Base-by-base conservation (phyloP, 345 rosid genomes). In the Syzygium jambos region DNA sequence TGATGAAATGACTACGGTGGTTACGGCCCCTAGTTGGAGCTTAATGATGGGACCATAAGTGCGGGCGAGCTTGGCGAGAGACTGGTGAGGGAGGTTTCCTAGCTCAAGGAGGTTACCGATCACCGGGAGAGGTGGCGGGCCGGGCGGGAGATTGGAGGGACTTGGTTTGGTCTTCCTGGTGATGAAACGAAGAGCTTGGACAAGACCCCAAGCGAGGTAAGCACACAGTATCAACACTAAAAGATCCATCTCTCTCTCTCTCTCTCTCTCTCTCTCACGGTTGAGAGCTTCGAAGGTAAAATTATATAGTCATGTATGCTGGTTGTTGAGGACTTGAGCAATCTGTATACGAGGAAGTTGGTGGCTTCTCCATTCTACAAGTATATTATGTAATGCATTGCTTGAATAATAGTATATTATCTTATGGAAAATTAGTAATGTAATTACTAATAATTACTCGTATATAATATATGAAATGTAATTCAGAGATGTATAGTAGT, bases 31-130 rank as follows among this genome's bases (percentile, higher is more conserved):
- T 0, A 91, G 89, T 34, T 83, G 43, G 54, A 91, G 56, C 23
- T 73, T 87, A 87, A 91, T 89, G 49, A 91, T 38, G 9, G 92
- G 92, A 13, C 91, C 92, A 16, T 89, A 63, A 61, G 82, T 78
- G 65, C 68, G 11, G 87, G 92, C 90, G 9, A 91, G 89, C 78
- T 86, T 59, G 63, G 86, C 27, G 21, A 91, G 55, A 51, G 85
- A 83, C 85, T 51, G 68, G 83, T 88, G 89, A 87, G 91, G 88
- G n/a, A 82, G 65, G 59, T 73, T 41, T 9, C 92, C 90, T 30
- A 91, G 85, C 25, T 41, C 84, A 4, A 88, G 85, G 87, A 91
- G 87, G 92, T 87, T 89, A 5, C 91, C 91, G 19, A 89, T 53
- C 53, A 89, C 57, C 21, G 91, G 91, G 54, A 89, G 80, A 19